Percentiles rank a stretch among this genome's conserved stretches.
Evolutionary conservation across 345 rosid species (phyloP).

Genomic region (Brassica incana): DNA sequence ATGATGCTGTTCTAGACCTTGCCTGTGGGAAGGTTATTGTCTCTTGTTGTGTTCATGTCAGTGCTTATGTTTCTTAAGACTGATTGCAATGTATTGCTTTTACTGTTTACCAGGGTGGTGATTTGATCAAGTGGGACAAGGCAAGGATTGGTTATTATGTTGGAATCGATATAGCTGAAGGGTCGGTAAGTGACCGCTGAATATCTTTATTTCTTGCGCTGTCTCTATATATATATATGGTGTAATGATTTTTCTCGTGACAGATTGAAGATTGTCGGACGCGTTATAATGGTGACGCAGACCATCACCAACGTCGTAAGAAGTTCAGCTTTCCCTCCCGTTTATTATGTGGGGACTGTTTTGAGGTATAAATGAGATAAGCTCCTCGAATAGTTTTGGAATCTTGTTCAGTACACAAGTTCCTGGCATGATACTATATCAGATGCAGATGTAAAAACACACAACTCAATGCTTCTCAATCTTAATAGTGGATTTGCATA

Average conservation of each 20-base stretch:
- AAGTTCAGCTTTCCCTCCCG: conserved; percentile 94
- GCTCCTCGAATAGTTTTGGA: not conserved
- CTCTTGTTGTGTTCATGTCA: conserved; percentile 2
- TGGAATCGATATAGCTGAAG: conserved; percentile 95
- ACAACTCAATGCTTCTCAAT: not conserved
- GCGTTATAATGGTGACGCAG: conserved; percentile 95
- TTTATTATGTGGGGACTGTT: conserved; percentile 92
- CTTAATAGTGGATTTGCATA: not conserved
- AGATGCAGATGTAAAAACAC: not conserved
- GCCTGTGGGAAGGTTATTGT: conserved; percentile 90
- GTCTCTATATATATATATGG: not conserved
- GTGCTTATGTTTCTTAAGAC: not conserved
- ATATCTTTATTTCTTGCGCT: not conserved
- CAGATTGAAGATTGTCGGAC: conserved; percentile 99
- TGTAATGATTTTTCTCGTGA: not conserved
- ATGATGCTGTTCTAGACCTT: conserved; percentile 94
- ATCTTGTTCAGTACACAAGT: no score
- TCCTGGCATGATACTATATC: not conserved
- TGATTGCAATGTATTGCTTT: not conserved
- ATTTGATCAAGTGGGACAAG: conserved; percentile 98
- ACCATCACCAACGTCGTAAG: conserved; percentile 87
- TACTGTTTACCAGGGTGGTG: conserved; percentile 68
- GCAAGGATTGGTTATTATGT: conserved; percentile 90
- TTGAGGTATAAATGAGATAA: conserved; percentile 53
- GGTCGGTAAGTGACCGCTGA: conserved; percentile 63